Conservation (phyloP, 225 moss, liverwort and hornwort genomes). For the Physcomitrium patens region DNA sequence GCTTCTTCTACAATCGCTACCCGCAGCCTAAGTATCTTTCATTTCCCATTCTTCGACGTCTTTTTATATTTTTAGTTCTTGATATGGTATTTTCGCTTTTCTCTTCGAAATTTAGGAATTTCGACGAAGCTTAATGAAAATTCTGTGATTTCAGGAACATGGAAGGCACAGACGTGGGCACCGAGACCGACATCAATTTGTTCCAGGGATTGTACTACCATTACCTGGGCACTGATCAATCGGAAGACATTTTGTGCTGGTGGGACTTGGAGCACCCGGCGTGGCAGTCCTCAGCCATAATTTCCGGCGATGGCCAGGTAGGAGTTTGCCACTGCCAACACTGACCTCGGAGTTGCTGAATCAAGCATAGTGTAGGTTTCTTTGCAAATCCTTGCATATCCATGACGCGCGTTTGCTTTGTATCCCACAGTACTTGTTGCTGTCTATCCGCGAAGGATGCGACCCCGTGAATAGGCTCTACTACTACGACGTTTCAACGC, state of each 20-base stretch:
- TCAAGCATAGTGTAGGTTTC: neutral
- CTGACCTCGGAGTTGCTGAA: too few relatives aligned
- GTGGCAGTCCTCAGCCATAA: conserved; percentile 59
- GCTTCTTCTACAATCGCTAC: conserved; percentile 91
- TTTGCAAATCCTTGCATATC: neutral
- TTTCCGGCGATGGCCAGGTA: conserved; percentile 90
- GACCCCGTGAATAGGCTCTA: conserved; percentile 76
- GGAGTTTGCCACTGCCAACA: neutral
- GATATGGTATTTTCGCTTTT: too few relatives aligned
- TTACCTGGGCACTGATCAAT: conserved; percentile 73
- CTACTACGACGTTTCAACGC: conserved; percentile 68
- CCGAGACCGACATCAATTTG: conserved; percentile 80
- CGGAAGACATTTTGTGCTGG: conserved; percentile 87
- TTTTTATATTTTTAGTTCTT: too few relatives aligned
- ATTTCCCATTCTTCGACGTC: neutral
- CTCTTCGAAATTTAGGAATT: too few relatives aligned
- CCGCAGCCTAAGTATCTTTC: conserved; percentile 77
- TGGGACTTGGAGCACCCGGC: conserved; percentile 56
- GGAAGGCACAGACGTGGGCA: conserved; percentile 65
- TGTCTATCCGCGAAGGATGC: conserved; percentile 71
- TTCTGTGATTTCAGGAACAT: conserved; percentile 42
- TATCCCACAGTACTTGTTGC: conserved; percentile 63
- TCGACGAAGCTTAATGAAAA: neutral
- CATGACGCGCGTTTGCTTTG: neutral
- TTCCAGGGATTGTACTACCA: conserved; percentile 79